Conservation (phyloP, 2,329 filamentous ascomycete genomes). For the Phaeosphaeria sp. region DNA sequence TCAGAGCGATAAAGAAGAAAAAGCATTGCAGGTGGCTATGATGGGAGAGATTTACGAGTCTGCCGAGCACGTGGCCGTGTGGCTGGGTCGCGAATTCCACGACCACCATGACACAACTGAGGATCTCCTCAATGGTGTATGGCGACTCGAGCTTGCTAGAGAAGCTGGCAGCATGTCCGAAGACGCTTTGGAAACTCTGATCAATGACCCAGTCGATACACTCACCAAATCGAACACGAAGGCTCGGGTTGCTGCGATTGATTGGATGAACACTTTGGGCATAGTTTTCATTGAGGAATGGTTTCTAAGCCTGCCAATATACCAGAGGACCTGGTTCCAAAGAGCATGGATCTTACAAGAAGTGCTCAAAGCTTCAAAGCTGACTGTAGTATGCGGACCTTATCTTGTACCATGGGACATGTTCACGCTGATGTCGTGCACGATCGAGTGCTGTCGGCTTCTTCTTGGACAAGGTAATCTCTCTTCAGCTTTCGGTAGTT, state of each 20-base stretch:
- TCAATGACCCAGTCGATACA: neutral
- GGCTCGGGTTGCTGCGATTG: neutral
- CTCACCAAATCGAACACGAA: neutral
- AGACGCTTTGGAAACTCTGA: neutral
- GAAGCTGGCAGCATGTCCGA: neutral
- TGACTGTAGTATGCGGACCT: neutral
- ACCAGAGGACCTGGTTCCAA: neutral
- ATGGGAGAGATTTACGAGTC: conserved; percentile 11
- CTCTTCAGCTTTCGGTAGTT: neutral
- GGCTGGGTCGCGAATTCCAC: conserved; percentile 6
- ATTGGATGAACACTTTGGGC: neutral
- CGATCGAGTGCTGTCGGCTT: neutral
- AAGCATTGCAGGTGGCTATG: conserved; percentile 7
- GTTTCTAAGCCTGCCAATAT: neutral
- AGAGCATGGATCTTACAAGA: neutral
- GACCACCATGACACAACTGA: neutral
- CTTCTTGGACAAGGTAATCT: neutral
- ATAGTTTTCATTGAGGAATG: neutral
- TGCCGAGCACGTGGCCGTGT: conserved; percentile 8
- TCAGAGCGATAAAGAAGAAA: conserved; percentile 10
- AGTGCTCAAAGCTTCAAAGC: neutral
- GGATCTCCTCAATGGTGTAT: neutral
- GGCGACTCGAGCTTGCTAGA: neutral
- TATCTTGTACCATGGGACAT: neutral
- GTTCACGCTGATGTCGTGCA: neutral